Conservation (phyloP, 1,284 basidiomycete genomes). For the Cutaneotrichosporon dermatis region DNA sequence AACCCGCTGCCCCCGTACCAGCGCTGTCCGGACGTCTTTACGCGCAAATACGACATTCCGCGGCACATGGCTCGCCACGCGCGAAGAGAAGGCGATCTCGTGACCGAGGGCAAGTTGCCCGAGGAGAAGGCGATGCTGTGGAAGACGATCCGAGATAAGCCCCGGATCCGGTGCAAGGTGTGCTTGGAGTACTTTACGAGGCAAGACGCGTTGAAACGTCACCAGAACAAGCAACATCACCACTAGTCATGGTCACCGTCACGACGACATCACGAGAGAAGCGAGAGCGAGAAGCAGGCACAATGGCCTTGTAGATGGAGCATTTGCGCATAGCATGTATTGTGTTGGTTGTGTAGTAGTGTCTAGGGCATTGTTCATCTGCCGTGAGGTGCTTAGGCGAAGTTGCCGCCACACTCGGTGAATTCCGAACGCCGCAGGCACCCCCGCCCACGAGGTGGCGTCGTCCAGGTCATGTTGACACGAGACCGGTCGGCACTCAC, state of each 20-base stretch:
- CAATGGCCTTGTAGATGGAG: background rate
- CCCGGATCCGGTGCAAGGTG: constrained; percentile 35
- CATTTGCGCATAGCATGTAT: background rate
- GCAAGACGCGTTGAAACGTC: constrained; percentile 46
- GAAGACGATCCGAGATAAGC: constrained; percentile 45
- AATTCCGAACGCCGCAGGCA: background rate
- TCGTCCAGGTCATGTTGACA: constrained; percentile 1
- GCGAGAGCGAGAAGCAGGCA: too few relatives aligned
- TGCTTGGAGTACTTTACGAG: constrained; percentile 45
- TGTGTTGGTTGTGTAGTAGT: background rate
- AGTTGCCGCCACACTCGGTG: constrained; percentile 10
- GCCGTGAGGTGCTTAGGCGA: background rate
- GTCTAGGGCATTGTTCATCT: background rate
- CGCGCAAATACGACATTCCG: constrained; percentile 46
- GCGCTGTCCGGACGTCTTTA: constrained; percentile 44
- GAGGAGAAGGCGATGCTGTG: constrained; percentile 45
- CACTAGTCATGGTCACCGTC: background rate
- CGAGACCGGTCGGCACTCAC: background rate
- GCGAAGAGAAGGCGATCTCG: constrained; percentile 43
- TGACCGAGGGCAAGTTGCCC: constrained; percentile 40
- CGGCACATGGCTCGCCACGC: constrained; percentile 47
- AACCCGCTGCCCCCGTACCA: constrained; percentile 46
- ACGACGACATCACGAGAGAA: background rate
- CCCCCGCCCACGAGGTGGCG: background rate
- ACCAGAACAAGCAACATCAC: constrained; percentile 41